Evolutionary conservation across 805 yeast genomes (phyloP).

Genomic region (Pichia heedii): DNA sequence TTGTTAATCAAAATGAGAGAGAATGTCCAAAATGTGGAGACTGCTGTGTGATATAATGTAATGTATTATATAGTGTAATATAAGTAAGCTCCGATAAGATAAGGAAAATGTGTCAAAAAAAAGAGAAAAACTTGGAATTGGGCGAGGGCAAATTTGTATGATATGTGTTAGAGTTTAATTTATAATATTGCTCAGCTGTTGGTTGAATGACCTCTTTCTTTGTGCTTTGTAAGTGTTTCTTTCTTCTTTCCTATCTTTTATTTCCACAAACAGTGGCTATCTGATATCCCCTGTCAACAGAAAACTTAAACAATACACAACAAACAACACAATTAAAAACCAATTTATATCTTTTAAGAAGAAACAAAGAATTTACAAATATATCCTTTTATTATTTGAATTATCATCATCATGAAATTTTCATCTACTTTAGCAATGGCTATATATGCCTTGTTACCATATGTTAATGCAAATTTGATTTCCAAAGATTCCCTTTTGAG

Average conservation of each 20-base stretch:
- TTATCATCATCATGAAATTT: not conserved
- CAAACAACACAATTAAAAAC: not conserved
- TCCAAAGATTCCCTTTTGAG: not conserved
- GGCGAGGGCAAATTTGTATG: not conserved
- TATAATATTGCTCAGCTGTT: not conserved
- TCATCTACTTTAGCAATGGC: conserved; percentile 7
- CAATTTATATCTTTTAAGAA: not conserved
- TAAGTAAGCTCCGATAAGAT: not conserved
- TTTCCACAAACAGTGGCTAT: not conserved
- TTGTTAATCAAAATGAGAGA: conserved; percentile 47
- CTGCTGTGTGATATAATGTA: not conserved
- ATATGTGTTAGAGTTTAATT: too few relatives aligned
- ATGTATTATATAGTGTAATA: not conserved
- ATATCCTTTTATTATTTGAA: too few relatives aligned
- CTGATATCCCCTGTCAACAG: too few relatives aligned
- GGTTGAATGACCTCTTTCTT: not conserved
- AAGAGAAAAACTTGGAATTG: not conserved
- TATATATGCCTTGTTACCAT: conserved; percentile 3
- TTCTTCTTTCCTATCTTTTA: not conserved
- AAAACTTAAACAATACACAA: not conserved
- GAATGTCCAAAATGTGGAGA: conserved; percentile 79
- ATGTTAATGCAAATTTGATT: conserved; percentile 4
- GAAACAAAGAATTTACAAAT: not conserved
- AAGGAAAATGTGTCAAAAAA: not conserved
- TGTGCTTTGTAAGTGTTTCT: not conserved